Evolutionary conservation across 2,329 filamentous ascomycete species (phyloP).

Genomic region (Trichoderma breve): DNA sequence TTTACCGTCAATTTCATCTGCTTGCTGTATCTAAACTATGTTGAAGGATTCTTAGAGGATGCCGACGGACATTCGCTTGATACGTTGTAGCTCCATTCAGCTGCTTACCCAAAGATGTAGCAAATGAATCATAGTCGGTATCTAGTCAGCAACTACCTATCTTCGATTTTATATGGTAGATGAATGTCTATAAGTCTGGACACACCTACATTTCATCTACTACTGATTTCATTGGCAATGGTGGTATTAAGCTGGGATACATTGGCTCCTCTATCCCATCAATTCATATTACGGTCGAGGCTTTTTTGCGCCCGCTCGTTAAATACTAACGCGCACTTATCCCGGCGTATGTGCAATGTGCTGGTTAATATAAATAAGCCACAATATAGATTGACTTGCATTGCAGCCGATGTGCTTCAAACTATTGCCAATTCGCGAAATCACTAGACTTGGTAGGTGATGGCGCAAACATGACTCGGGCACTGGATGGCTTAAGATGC

Average conservation of each 20-base stretch:
- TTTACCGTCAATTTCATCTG: too few species aligned
- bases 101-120: fast-evolving
- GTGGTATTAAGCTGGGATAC: neutral
- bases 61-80: neutral
- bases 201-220: neutral
- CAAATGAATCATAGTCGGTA: neutral
- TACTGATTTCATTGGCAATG: neutral
- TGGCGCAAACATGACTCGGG: neutral
- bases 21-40: too few species aligned
- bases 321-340: neutral
- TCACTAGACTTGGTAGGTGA: neutral
- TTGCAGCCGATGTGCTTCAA: neutral
- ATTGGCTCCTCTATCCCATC: neutral
- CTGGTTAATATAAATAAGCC: neutral
- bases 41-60: neutral
- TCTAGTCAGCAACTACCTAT: neutral
- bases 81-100: neutral
- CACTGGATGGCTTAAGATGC: neutral
- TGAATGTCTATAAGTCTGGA: neutral
- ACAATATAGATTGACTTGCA: neutral
- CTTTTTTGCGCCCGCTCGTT: neutral
- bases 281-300: too few species aligned
- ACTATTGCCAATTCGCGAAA: neutral
- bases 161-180: neutral
- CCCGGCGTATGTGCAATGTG: neutral